phyloP scores from a whole-genome alignment of 169 alveolate species.

The Plasmodium gonderi region DNA sequence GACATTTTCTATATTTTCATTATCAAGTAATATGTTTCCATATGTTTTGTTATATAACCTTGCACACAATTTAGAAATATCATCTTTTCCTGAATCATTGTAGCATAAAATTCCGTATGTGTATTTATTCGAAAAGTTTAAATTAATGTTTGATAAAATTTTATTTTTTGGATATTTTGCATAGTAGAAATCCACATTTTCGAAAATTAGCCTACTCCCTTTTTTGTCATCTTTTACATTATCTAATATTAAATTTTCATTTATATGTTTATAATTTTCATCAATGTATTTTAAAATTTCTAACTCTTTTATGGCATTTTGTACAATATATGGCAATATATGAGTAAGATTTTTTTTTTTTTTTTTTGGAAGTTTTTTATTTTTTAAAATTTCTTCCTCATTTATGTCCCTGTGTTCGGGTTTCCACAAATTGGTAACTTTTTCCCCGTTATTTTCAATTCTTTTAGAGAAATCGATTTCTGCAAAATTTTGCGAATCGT shows the following conservation, averaged over 20 bases:
- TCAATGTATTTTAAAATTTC: slow-evolving; percentile 65
- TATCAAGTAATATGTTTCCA: slow-evolving; percentile 42
- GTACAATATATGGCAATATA: slow-evolving; percentile 32
- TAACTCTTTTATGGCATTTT: slow-evolving; percentile 61
- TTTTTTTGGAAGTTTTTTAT: slow-evolving; percentile 4
- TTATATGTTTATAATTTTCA: slow-evolving; percentile 54
- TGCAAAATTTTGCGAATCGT: background rate
- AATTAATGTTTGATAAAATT: slow-evolving; percentile 67
- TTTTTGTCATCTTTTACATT: slow-evolving; percentile 46
- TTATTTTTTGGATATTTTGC: slow-evolving; percentile 69
- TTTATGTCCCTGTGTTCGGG: background rate
- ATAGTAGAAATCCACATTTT: slow-evolving; percentile 65
- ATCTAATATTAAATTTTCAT: slow-evolving; percentile 61
- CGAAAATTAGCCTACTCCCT: slow-evolving; percentile 51
- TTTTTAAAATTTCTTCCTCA: slow-evolving; percentile 14
- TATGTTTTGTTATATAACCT: slow-evolving; percentile 37
- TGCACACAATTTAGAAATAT: slow-evolving; percentile 34
- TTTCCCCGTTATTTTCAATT: background rate
- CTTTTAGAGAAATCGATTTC: background rate
- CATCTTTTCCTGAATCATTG: slow-evolving; percentile 48
- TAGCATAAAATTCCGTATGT: slow-evolving; percentile 64
- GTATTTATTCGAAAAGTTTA: slow-evolving; percentile 14
- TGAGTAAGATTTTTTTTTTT: slow-evolving; percentile 26
- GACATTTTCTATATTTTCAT: slow-evolving; percentile 57
- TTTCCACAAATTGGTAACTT: background rate